Percentiles rank a stretch among this genome's conserved stretches.
These are phyloP conservation scores for Ophiostoma ulmi DNA, from an alignment of 2,329 filamentous ascomycete species.

Conservation along the genomic window DNA sequence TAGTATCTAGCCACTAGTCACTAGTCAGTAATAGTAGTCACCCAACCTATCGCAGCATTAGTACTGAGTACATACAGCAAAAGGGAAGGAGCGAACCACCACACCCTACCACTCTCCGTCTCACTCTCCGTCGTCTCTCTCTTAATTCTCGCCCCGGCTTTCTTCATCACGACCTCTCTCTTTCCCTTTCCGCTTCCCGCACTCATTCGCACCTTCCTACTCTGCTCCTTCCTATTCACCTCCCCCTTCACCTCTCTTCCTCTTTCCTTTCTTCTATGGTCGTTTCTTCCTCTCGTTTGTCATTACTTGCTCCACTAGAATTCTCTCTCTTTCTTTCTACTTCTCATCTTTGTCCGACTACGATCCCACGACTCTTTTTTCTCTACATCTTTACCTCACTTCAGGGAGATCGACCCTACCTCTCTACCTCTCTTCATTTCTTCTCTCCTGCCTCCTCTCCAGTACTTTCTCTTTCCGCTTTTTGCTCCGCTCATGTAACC, in stretches of 20 bases:
- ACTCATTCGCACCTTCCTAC: conserved; percentile 12
- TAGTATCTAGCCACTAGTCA: too few relatives aligned
- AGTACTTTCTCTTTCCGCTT: neutral
- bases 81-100: conserved; percentile 9
- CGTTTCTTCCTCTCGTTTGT: neutral
- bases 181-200: conserved; percentile 16
- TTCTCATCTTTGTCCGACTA: neutral
- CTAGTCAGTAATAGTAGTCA: neutral
- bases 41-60: neutral
- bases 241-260: neutral
- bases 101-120: conserved; percentile 7
- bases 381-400: neutral
- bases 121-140: neutral
- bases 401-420: neutral
- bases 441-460: neutral
- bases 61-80: neutral
- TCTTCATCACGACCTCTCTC: conserved; percentile 14
- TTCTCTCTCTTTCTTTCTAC: neutral
- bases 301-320: neutral
- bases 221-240: conserved; percentile 12
- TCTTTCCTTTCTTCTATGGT: neutral
- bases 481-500: conserved; percentile 2
- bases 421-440: neutral
- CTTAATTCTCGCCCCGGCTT: conserved; percentile 10
- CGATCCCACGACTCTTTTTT: conserved; percentile 1